These are phyloP conservation scores for Geranomyces michiganensis DNA, from an alignment of 192 early-diverging fungal species.

Conservation along the genomic window DNA sequence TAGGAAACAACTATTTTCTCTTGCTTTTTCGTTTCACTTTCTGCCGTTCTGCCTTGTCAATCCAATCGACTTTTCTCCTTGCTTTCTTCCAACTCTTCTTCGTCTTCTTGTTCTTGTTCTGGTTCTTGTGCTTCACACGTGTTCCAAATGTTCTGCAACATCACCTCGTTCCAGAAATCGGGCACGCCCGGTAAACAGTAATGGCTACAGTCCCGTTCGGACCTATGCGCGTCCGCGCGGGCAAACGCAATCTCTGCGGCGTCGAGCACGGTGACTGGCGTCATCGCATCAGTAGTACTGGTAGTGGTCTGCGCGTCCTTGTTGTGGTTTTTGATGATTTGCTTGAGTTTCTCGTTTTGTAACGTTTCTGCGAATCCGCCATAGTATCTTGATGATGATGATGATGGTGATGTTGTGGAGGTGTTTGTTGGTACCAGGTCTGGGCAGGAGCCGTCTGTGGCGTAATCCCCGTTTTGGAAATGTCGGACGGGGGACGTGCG, in stretches of 20 bases:
- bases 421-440: not conserved
- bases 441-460: not conserved
- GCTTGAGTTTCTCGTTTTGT: not conserved
- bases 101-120: too few species aligned
- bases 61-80: too few species aligned
- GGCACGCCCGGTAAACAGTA: constrained; percentile 13
- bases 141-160: constrained; percentile 7
- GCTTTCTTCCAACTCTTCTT: too few species aligned
- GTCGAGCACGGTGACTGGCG: not conserved
- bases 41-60: too few species aligned
- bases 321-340: not conserved
- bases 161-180: constrained; percentile 10
- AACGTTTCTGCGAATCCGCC: constrained; percentile 7
- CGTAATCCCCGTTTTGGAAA: constrained; percentile 12
- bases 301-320: too few species aligned
- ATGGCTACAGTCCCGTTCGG: constrained; percentile 4
- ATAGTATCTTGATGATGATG: too few species aligned
- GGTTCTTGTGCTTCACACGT: too few species aligned
- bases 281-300: not conserved
- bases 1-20: too few species aligned
- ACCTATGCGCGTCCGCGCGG: constrained; percentile 8
- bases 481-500: constrained; percentile 12
- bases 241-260: constrained; percentile 4
- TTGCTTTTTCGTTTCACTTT: too few species aligned
- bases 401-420: too few species aligned